A percentile compares a stretch with the other conserved stretches of the same genome.
These are phyloP conservation scores for Aeschynomene evenia DNA, from an alignment of 306 rosid species.

Conservation along the genomic window DNA sequence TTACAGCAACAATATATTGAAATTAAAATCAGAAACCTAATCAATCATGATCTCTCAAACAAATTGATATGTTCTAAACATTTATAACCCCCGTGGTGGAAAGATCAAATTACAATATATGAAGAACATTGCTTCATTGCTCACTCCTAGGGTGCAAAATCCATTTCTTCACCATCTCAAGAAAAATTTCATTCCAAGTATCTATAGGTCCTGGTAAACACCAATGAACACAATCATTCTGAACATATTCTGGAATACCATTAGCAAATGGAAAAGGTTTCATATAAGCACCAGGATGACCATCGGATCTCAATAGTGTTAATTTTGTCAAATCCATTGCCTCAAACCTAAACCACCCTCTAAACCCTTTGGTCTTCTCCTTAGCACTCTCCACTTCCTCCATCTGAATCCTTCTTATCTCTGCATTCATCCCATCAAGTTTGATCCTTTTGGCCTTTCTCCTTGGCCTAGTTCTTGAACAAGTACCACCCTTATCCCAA, in stretches of 20 bases:
- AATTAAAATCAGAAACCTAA: not conserved
- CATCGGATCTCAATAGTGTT: constrained; percentile 66
- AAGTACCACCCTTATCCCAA: constrained; percentile 37
- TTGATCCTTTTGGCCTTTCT: constrained; percentile 5
- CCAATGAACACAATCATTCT: constrained; percentile 86
- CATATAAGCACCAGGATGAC: constrained; percentile 83
- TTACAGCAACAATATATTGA: too few species aligned
- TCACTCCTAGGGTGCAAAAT: constrained; percentile 11
- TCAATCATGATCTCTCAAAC: not conserved
- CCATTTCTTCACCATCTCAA: constrained; percentile 53
- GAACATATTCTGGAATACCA: constrained; percentile 44
- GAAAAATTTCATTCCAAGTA: constrained; percentile 75
- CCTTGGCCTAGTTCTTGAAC: constrained; percentile 23
- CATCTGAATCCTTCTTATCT: constrained; percentile 28
- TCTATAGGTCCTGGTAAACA: constrained; percentile 83
- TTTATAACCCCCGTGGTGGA: not conserved
- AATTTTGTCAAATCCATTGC: constrained; percentile 32
- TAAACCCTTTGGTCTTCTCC: not conserved
- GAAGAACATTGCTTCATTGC: not conserved
- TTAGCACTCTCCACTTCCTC: constrained; percentile 32
- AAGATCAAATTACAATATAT: not conserved
- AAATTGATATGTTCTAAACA: not conserved
- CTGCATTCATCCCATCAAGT: constrained; percentile 5
- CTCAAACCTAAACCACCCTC: constrained; percentile 29
- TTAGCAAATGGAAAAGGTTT: constrained; percentile 54